Conservation (phyloP, 441 rosid genomes). For the Euphorbia schlechtendalii region DNA sequence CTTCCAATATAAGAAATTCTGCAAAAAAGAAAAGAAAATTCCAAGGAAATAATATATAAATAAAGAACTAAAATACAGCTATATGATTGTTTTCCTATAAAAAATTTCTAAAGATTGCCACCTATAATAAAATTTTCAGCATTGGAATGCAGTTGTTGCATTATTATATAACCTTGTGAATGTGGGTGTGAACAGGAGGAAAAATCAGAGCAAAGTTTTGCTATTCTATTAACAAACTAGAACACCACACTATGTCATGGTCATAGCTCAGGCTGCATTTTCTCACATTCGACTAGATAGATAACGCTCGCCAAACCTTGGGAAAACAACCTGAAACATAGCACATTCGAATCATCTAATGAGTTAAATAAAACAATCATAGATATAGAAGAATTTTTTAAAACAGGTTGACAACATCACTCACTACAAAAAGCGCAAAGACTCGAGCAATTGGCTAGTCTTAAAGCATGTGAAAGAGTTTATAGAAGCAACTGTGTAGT, state of each 20-base stretch:
- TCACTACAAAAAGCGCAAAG: not conserved
- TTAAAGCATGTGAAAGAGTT: not conserved
- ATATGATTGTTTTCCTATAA: too few species aligned
- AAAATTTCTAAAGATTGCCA: not conserved
- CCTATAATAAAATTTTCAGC: not conserved
- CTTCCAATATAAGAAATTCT: too few species aligned
- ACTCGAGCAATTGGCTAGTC: not conserved
- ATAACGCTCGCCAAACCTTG: constrained; percentile 93
- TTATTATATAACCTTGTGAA: not conserved
- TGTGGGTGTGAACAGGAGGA: not conserved
- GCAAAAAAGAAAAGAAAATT: too few species aligned
- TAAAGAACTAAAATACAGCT: not conserved
- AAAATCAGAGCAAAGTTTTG: not conserved
- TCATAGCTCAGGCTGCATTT: constrained; percentile 78
- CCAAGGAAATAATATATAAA: too few species aligned
- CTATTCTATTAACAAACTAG: constrained; percentile 1
- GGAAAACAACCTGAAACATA: constrained; percentile 70
- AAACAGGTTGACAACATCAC: too few species aligned
- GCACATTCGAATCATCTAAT: not conserved
- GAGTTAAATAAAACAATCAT: too few species aligned
- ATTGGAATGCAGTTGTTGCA: not conserved
- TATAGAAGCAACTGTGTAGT: not conserved
- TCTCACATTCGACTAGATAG: constrained; percentile 92
- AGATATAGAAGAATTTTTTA: too few species aligned
- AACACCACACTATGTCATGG: constrained; percentile 10